Evolutionary conservation across 73 alveolate species (phyloP).

Genomic region (Paraurostyla sp.): DNA sequence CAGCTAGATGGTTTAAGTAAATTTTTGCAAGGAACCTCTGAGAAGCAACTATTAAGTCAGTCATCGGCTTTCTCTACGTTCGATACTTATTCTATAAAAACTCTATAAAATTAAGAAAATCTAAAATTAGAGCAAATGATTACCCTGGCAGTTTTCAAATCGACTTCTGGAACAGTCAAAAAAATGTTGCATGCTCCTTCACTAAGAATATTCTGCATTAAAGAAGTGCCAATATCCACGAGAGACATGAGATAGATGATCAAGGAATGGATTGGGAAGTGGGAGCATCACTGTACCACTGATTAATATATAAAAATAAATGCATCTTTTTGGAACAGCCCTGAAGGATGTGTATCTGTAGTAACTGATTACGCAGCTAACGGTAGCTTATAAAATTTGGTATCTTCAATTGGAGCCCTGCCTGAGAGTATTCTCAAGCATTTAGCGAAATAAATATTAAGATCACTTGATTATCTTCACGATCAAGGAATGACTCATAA

Average conservation of each 20-base stretch:
- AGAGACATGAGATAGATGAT: constrained; percentile 74
- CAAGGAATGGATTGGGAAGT: constrained; percentile 79
- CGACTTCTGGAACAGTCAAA: constrained; percentile 78
- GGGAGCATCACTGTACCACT: constrained; percentile 71
- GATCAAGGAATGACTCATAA: constrained; percentile 72
- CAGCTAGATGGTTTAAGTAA: constrained; percentile 45
- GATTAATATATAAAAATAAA: constrained; percentile 65
- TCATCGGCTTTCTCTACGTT: constrained; percentile 51
- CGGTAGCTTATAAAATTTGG: constrained; percentile 61
- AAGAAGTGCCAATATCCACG: constrained; percentile 81
- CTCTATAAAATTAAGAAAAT: constrained; percentile 35
- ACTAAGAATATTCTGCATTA: constrained; percentile 70
- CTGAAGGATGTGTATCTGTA: constrained; percentile 86
- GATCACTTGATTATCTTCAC: constrained; percentile 36
- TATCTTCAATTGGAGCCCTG: constrained; percentile 46
- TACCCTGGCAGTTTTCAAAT: constrained; percentile 65
- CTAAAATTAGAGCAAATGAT: constrained; percentile 71
- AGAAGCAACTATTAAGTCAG: constrained; percentile 42
- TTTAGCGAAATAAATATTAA: constrained; percentile 47
- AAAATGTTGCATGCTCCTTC: constrained; percentile 90
- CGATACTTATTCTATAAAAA: constrained; percentile 52
- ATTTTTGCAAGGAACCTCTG: constrained; percentile 28
- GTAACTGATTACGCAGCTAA: constrained; percentile 66
- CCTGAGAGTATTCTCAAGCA: constrained; percentile 55
- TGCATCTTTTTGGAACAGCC: constrained; percentile 81